Percentiles rank a stretch among this genome's conserved stretches.
phyloP scores from a whole-genome alignment of 192 early-diverging fungal genomes.

The Polychytrium aggregatum region DNA sequence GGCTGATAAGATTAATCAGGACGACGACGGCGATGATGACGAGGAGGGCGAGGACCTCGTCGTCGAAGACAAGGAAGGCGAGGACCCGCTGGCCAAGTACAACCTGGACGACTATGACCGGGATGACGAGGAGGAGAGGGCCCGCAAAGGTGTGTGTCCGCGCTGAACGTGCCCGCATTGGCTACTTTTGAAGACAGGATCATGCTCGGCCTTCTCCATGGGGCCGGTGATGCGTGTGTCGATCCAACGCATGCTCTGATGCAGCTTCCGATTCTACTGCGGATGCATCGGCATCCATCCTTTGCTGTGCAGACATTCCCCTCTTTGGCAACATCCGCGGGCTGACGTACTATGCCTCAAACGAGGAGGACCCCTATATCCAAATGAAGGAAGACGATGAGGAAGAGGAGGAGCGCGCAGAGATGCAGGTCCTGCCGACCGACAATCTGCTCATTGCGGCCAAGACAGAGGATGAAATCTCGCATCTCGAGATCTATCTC shows the following conservation, averaged over 20 bases:
- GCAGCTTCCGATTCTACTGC: too few relatives aligned
- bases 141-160: slow-evolving; percentile 1
- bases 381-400: slow-evolving; percentile 50
- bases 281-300: too few relatives aligned
- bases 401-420: slow-evolving; percentile 70
- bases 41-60: slow-evolving; percentile 12
- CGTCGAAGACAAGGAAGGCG: slow-evolving; percentile 3
- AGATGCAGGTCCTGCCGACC: slow-evolving; percentile 59
- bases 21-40: slow-evolving; percentile 15
- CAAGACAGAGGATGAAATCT: slow-evolving; percentile 95
- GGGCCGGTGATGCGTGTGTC: neutral
- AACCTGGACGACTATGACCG: slow-evolving; percentile 92
- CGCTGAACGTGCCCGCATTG: slow-evolving; percentile 8
- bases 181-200: too few relatives aligned
- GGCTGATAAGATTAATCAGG: too few relatives aligned
- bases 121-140: slow-evolving; percentile 27
- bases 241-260: too few relatives aligned
- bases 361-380: slow-evolving; percentile 80
- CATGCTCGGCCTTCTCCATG: too few relatives aligned
- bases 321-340: slow-evolving; percentile 82
- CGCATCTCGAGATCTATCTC: slow-evolving; percentile 87
- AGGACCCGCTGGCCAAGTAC: slow-evolving; percentile 37
- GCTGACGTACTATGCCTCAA: slow-evolving; percentile 70
- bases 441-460: slow-evolving; percentile 87
- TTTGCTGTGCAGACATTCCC: slow-evolving; percentile 34